A percentile compares a stretch with the other conserved stretches of the same genome.
Evolutionary conservation across 192 early-diverging fungal species (phyloP).

Genomic region (Entomortierella chlamydospora): DNA sequence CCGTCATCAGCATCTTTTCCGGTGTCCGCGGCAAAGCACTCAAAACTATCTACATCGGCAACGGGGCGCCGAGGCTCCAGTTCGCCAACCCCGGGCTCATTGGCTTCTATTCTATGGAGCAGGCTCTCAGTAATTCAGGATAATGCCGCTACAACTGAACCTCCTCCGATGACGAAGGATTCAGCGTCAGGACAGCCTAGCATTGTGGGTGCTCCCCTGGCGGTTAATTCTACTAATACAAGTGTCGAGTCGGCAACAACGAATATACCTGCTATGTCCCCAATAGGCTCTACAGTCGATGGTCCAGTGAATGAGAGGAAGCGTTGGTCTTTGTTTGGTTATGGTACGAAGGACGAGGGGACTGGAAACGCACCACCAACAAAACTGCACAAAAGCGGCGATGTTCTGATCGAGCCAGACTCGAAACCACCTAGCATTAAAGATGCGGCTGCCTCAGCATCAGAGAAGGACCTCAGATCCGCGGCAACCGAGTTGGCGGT

Average conservation of each 20-base stretch:
- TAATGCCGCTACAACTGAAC: not conserved
- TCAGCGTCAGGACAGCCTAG: not conserved
- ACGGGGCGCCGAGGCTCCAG: slow-evolving; percentile 17
- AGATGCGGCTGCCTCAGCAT: not conserved
- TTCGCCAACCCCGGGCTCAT: slow-evolving; percentile 23
- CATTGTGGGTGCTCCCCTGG: not conserved
- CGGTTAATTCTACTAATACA: not conserved
- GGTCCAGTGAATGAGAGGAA: slow-evolving; percentile 5
- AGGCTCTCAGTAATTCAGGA: slow-evolving; percentile 20
- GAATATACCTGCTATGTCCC: slow-evolving; percentile 9
- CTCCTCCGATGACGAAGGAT: slow-evolving; percentile 1
- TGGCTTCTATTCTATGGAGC: slow-evolving; percentile 21
- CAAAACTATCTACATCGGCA: slow-evolving; percentile 1
- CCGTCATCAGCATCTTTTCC: slow-evolving; percentile 29
- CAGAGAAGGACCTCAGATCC: not conserved
- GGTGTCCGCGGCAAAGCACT: slow-evolving; percentile 18
- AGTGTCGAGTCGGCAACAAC: not conserved
- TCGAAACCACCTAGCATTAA: slow-evolving; percentile 15
- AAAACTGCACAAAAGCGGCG: slow-evolving; percentile 25
- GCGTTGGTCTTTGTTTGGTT: slow-evolving; percentile 47
- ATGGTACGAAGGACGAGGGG: slow-evolving; percentile 16
- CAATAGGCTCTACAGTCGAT: not conserved
- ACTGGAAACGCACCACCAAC: not conserved
- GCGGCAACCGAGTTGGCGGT: not conserved
- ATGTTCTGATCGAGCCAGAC: slow-evolving; percentile 37